Percentiles rank a stretch among this genome's conserved stretches.
Evolutionary conservation across 805 yeast species (phyloP).

Genomic region (Danielia reshetovae): DNA sequence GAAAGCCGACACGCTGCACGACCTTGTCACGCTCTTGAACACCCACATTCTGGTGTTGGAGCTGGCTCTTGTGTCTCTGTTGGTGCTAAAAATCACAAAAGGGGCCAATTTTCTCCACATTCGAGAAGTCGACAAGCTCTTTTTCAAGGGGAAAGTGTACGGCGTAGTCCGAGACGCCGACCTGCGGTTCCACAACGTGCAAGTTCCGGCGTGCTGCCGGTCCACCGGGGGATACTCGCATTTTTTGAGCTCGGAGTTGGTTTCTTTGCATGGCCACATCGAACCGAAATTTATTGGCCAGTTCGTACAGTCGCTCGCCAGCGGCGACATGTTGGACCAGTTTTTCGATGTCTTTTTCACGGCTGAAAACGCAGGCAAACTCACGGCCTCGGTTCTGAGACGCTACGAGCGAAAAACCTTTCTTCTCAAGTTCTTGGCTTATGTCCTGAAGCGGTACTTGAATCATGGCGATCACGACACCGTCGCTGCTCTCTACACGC

Average conservation of each 20-base stretch:
- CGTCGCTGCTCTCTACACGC: conserved; percentile 16
- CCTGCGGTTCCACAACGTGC: conserved; percentile 6
- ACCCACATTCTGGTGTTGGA: conserved; percentile 12
- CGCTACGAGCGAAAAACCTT: conserved; percentile 24
- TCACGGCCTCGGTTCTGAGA: conserved; percentile 8
- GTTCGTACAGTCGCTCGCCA: conserved; percentile 23
- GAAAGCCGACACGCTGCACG: conserved; percentile 12
- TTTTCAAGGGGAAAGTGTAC: conserved; percentile 31
- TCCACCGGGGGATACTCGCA: conserved; percentile 19
- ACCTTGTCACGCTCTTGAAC: conserved; percentile 3
- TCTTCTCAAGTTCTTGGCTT: conserved; percentile 16
- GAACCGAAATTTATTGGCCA: conserved; percentile 9
- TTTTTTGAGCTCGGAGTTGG: conserved; percentile 19
- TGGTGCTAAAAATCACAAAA: conserved; percentile 10
- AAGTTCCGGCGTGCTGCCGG: conserved; percentile 11
- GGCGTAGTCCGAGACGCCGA: conserved; percentile 23
- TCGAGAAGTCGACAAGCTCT: conserved; percentile 34
- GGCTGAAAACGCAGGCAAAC: conserved; percentile 7
- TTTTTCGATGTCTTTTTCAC: conserved; percentile 24
- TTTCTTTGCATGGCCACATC: conserved; percentile 9
- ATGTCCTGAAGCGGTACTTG: conserved; percentile 6
- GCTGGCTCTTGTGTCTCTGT: conserved; percentile 14
- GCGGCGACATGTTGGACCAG: conserved; percentile 10
- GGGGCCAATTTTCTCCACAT: background rate
- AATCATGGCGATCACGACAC: conserved; percentile 4